Percentiles rank a stretch among this genome's conserved stretches.
These are phyloP conservation scores for Metschnikowia arizonensis DNA, from an alignment of 805 yeast species.

Conservation along the genomic window DNA sequence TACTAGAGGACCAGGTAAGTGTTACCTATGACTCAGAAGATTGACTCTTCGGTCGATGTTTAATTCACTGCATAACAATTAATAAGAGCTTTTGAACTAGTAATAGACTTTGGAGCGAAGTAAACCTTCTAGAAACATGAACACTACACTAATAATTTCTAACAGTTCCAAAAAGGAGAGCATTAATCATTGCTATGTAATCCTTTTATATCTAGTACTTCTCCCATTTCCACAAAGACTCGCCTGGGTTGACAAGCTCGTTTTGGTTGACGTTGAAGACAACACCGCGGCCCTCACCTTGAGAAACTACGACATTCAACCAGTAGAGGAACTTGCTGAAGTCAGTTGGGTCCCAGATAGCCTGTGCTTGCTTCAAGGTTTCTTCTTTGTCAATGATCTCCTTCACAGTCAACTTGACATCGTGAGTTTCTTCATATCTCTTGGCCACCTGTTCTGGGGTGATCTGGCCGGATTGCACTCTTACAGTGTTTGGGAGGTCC, in stretches of 20 bases:
- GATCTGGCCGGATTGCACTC: conserved; percentile 39
- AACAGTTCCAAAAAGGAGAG: background rate
- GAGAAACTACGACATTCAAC: conserved; percentile 27
- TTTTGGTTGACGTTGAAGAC: conserved; percentile 28
- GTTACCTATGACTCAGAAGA: background rate
- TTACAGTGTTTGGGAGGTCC: conserved; percentile 41
- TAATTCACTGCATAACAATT: background rate
- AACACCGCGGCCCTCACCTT: conserved; percentile 40
- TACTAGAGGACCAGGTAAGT: background rate
- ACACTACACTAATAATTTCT: too few relatives aligned
- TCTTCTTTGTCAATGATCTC: conserved; percentile 20
- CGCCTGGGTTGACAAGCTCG: conserved; percentile 45
- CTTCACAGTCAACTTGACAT: conserved; percentile 20
- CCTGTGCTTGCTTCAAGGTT: conserved; percentile 28
- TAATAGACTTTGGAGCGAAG: too few relatives aligned
- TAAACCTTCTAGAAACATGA: too few relatives aligned
- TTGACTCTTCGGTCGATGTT: conserved; percentile 1
- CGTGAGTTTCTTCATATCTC: conserved; percentile 38
- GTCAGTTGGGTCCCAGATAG: conserved; percentile 23
- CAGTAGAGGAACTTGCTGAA: conserved; percentile 34
- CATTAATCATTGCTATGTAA: background rate
- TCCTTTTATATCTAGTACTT: conserved; percentile 20
- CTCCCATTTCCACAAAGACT: conserved; percentile 43
- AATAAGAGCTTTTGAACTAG: background rate
- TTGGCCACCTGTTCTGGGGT: conserved; percentile 36